Conservation (phyloP, 1,139 yeast species). For the Saccharomyces hybrid region DNA sequence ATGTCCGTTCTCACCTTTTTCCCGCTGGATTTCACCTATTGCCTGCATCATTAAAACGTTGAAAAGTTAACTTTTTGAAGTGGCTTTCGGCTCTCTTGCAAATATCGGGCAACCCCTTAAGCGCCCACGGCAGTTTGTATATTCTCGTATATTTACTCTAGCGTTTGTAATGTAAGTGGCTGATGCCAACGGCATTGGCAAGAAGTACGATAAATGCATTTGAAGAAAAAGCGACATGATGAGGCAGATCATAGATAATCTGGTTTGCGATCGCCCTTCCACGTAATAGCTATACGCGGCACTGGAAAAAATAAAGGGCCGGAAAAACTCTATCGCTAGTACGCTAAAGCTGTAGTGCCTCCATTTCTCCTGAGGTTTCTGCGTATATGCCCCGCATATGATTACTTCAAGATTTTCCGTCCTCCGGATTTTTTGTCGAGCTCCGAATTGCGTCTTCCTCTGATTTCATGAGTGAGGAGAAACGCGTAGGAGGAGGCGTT, state of each 20-base stretch:
- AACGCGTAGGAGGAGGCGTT: neutral
- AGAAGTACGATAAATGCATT: neutral
- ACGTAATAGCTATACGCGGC: neutral
- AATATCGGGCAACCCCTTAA: neutral
- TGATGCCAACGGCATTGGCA: neutral
- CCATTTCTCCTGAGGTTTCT: neutral
- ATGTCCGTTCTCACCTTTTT: neutral
- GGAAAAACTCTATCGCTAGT: neutral
- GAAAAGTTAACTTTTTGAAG: neutral
- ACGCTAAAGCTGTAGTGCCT: neutral
- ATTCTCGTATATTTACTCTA: neutral
- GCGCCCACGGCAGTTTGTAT: neutral
- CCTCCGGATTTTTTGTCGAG: neutral
- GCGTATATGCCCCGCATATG: neutral
- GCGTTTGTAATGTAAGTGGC: neutral
- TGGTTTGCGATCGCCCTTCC: neutral
- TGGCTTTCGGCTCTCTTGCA: neutral
- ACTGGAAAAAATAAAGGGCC: neutral
- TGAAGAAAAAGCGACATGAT: neutral
- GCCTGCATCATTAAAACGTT: neutral
- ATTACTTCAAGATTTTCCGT: neutral
- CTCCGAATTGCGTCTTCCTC: neutral
- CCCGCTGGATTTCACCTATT: neutral
- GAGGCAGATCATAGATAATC: neutral
- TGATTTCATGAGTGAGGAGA: neutral